A percentile compares a stretch with the other conserved stretches of the same genome.
These are phyloP conservation scores for Calonectria leucothoes DNA, from an alignment of 2,329 filamentous ascomycete species.

Conservation along the genomic window DNA sequence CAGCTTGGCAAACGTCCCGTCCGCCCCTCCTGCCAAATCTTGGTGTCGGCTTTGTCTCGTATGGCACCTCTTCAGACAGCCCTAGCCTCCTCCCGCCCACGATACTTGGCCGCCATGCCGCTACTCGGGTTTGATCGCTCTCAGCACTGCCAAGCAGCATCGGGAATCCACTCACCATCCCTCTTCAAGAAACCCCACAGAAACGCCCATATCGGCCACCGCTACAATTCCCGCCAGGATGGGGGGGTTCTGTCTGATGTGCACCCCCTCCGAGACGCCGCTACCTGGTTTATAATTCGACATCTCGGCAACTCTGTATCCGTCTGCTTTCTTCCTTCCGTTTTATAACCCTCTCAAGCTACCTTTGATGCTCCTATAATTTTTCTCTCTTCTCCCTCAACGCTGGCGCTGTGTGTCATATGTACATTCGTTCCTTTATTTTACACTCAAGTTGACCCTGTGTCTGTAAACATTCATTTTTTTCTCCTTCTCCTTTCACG, in stretches of 20 bases:
- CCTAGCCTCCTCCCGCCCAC: slow-evolving; percentile 23
- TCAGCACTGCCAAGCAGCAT: slow-evolving; percentile 1
- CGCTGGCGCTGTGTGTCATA: slow-evolving; percentile 61
- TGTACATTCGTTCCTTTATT: slow-evolving; percentile 61
- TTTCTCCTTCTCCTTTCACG: slow-evolving; percentile 46
- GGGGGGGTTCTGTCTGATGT: slow-evolving; percentile 46
- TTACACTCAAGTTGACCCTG: slow-evolving; percentile 44
- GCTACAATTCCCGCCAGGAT: slow-evolving; percentile 37
- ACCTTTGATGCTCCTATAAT: slow-evolving; percentile 47
- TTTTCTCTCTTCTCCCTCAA: slow-evolving; percentile 54
- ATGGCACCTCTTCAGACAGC: slow-evolving; percentile 31
- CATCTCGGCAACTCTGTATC: slow-evolving; percentile 52
- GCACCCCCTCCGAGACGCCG: slow-evolving; percentile 35
- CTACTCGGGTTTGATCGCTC: slow-evolving; percentile 40
- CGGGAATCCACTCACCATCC: slow-evolving; percentile 17
- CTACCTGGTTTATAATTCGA: slow-evolving; percentile 50
- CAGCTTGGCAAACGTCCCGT: slow-evolving; percentile 13
- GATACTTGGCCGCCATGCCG: slow-evolving; percentile 31
- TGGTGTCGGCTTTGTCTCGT: slow-evolving; percentile 35
- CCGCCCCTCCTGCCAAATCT: slow-evolving; percentile 17
- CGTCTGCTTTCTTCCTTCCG: slow-evolving; percentile 46
- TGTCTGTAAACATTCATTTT: slow-evolving; percentile 60
- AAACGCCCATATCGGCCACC: slow-evolving; percentile 20
- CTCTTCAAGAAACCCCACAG: slow-evolving; percentile 8
- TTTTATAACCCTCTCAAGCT: slow-evolving; percentile 46